Evolutionary conservation across 306 rosid species (phyloP).

Genomic region (Prinsepia uniflora): DNA sequence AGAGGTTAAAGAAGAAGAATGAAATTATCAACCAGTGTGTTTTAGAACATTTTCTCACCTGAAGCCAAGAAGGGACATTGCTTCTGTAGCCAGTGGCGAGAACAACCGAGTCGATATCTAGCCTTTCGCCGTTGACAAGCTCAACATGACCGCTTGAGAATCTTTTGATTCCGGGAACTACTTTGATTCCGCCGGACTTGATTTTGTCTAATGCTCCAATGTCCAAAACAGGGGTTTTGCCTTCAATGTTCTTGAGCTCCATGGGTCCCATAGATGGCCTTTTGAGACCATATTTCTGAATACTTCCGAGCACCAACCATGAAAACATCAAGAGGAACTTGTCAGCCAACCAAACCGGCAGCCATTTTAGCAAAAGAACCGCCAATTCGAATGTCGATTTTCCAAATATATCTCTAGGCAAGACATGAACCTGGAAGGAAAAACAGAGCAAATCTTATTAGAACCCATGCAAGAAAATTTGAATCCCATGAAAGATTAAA

Average conservation of each 20-base stretch:
- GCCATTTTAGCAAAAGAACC: constrained; percentile 64
- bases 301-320: constrained; percentile 63
- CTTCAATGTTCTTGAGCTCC: constrained; percentile 60
- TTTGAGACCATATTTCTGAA: constrained; percentile 60
- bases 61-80: constrained; percentile 95
- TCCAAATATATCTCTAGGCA: constrained; percentile 71
- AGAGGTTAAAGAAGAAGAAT: no score
- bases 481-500: background rate
- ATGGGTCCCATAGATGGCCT: constrained; percentile 77
- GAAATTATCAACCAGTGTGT: background rate
- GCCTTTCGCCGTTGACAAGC: constrained; percentile 51
- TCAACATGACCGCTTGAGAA: constrained; percentile 41
- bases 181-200: constrained; percentile 69
- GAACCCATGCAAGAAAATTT: background rate
- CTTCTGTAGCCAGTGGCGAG: constrained; percentile 92
- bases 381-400: constrained; percentile 84
- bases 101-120: constrained; percentile 55
- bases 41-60: constrained; percentile 52
- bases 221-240: constrained; percentile 95
- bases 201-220: constrained; percentile 73
- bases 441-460: constrained; percentile 38
- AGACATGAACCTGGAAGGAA: constrained; percentile 63
- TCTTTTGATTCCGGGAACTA: constrained; percentile 68
- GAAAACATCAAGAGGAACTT: constrained; percentile 57
- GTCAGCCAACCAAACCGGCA: constrained; percentile 80